Base-by-base conservation (phyloP, 179 eudicot species). In the Silene noctiflora region DNA sequence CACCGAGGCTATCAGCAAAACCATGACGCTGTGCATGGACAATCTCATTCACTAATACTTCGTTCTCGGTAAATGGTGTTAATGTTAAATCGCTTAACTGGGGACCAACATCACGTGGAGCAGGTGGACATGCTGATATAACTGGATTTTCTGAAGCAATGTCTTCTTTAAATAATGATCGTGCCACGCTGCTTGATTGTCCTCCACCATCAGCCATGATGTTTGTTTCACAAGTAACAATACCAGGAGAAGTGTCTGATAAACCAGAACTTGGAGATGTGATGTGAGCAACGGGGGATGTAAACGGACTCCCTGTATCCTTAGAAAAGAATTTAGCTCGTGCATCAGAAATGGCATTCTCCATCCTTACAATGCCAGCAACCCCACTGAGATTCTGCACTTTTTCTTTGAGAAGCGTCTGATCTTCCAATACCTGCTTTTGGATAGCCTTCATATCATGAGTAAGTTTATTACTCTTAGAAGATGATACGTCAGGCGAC, bases 381-480 rank as follows among this genome's bases (percentile, higher is more conserved):
- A 75, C 85, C 67, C 99, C 99, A 84, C 94, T 85, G 55, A 93
- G 86, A 80, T 93, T 86, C 64, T 77, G 84, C 82, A 95, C 98
- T 85, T 88, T 95, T 53, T 86, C 92, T 74, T 89, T 93, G 69
- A 95, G 81, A 69, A 95, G 97, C 51, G 74, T 88, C 84, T 91
- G 98, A 82, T 95, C 99, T 60, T 89, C 91, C 60, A 79, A 75
- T 46, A 85, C 99, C 98, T 95, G 99, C 74, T 85, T 93, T 87
- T 90, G 95, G 69, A 95, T 84, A 77, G 97, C 97, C 85, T 88
- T 90, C 98, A 95, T 88, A 78, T 89, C 96, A 87, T 93, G 94
- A 35, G 97, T 87, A 78, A 95, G 91, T 29, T 29, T 29, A 33
- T 5, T 5, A 33, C 39, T 33, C 0, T 33, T 33, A 3, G 33